Percentiles rank a stretch among this genome's conserved stretches.
Evolutionary conservation across 331 rosid species (phyloP).

Genomic region (Pyrus hybrid): DNA sequence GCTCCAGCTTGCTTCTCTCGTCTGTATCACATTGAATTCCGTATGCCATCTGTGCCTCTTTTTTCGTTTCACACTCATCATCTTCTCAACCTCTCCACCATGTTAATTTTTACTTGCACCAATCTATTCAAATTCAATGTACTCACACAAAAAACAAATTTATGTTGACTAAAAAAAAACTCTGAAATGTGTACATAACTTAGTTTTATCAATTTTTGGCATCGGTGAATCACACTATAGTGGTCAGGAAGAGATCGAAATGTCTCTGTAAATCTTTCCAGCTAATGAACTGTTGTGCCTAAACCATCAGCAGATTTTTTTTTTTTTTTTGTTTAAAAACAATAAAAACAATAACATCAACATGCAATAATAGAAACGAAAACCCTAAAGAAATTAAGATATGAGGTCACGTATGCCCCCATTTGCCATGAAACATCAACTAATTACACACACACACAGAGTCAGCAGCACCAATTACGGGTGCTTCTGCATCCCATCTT

Average conservation of each 20-base stretch:
- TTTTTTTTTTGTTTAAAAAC: no score
- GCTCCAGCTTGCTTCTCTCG: neutral
- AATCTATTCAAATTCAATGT: neutral
- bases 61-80: neutral
- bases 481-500: no score
- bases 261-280: no score
- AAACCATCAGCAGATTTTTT: no score
- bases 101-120: neutral
- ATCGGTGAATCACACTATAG: no score
- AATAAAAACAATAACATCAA: neutral
- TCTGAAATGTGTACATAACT: no score
- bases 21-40: neutral
- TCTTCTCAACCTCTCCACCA: neutral
- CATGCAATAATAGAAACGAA: neutral
- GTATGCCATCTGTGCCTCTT: neutral
- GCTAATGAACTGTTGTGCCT: no score
- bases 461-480: no score
- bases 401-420: neutral
- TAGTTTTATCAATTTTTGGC: no score
- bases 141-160: neutral
- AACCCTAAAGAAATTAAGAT: neutral
- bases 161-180: no score
- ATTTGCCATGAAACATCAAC: slow-evolving; percentile 15
- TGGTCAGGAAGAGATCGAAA: accelerated
- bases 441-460: neutral